Conservation (phyloP, 805 yeast genomes). For the Brettanomyces nanus region DNA sequence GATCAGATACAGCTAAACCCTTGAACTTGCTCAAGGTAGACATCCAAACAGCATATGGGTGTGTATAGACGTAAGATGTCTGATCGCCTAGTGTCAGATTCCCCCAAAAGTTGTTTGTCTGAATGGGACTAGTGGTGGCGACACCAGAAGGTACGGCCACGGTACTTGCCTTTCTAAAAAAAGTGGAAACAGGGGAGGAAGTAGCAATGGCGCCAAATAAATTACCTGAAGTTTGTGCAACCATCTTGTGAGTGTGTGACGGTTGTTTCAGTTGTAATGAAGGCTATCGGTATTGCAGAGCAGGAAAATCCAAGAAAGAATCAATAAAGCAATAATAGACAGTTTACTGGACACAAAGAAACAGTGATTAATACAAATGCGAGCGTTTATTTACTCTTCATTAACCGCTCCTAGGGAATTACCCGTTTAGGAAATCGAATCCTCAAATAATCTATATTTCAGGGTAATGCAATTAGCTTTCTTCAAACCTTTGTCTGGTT, state of each 20-base stretch:
- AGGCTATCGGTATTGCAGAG: neutral
- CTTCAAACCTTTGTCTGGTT: too few relatives aligned
- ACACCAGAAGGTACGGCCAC: slow-evolving; percentile 41
- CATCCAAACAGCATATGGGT: slow-evolving; percentile 58
- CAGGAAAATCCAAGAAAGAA: too few relatives aligned
- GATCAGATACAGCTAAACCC: slow-evolving; percentile 60
- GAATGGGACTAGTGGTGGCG: slow-evolving; percentile 38
- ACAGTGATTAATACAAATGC: too few relatives aligned
- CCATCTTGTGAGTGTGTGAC: neutral
- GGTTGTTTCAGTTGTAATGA: neutral
- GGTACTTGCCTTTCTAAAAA: slow-evolving; percentile 34
- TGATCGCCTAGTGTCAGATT: slow-evolving; percentile 54
- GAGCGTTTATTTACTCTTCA: too few relatives aligned
- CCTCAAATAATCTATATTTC: too few relatives aligned
- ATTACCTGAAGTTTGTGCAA: slow-evolving; percentile 5
- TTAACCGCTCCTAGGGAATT: too few relatives aligned
- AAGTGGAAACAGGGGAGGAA: slow-evolving; percentile 38
- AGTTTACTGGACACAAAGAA: too few relatives aligned
- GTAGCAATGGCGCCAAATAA: slow-evolving; percentile 7
- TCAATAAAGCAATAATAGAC: too few relatives aligned
- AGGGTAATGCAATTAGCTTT: too few relatives aligned
- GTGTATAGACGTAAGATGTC: slow-evolving; percentile 47
- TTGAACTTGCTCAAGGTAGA: slow-evolving; percentile 31
- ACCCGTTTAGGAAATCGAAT: too few relatives aligned
- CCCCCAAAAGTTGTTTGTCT: slow-evolving; percentile 72